phyloP scores from a whole-genome alignment of 2,329 filamentous ascomycete species.

The Aspergillus sp. region DNA sequence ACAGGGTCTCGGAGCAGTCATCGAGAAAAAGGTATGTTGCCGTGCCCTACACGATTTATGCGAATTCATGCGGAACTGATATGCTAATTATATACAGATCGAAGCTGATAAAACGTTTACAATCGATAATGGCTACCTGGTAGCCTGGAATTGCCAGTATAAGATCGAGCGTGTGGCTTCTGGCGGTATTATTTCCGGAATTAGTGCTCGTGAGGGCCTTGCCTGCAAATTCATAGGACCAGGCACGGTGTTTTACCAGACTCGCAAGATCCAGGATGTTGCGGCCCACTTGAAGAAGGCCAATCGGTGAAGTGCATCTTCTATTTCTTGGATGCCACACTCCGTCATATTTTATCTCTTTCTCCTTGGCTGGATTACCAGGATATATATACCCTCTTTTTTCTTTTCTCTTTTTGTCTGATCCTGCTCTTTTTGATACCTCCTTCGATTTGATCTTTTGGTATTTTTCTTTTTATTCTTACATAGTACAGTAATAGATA shows the following conservation, averaged over 20 bases:
- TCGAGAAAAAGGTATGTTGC: constrained; percentile 76
- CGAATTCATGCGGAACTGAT: not conserved
- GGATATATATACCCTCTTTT: too few species aligned
- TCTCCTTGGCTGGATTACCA: too few species aligned
- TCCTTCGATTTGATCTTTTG: not conserved
- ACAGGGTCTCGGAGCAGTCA: constrained; percentile 88
- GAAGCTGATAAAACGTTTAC: constrained; percentile 73
- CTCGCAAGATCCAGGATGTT: constrained; percentile 68
- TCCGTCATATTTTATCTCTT: too few species aligned
- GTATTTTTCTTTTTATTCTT: not conserved
- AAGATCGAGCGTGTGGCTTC: constrained; percentile 82
- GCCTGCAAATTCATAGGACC: constrained; percentile 92
- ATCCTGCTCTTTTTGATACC: constrained; percentile 3
- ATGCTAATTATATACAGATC: constrained; percentile 21
- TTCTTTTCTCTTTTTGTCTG: not conserved
- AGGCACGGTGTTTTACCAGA: constrained; percentile 87
- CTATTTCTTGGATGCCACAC: constrained; percentile 8
- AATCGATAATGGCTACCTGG: constrained; percentile 85
- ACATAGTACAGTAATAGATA: not conserved
- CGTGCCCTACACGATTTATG: not conserved
- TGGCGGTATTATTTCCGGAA: constrained; percentile 83
- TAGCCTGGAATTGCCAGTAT: constrained; percentile 97
- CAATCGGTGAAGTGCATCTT: constrained; percentile 21
- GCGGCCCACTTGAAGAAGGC: constrained; percentile 43
- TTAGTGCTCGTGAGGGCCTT: constrained; percentile 76